Evolutionary conservation across 495 filamentous ascomycete genomes (phyloP).

Genomic region (Venustampulla echinocandica): DNA sequence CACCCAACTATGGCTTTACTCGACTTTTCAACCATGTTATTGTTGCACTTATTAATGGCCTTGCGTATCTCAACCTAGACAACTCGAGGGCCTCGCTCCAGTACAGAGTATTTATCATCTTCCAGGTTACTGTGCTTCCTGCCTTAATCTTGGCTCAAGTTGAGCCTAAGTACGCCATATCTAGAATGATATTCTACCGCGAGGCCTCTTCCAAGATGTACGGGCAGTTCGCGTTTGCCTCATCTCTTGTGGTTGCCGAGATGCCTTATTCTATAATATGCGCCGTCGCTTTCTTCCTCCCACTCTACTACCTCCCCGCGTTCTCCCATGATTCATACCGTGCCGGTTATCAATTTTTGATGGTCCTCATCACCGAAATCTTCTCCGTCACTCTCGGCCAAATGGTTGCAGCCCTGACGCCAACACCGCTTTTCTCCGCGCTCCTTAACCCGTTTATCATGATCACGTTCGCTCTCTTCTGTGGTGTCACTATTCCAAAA

Average conservation of each 20-base stretch:
- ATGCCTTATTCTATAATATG: slow-evolving; percentile 59
- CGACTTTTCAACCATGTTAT: slow-evolving; percentile 76
- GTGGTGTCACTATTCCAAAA: slow-evolving; percentile 58
- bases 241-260: slow-evolving; percentile 56
- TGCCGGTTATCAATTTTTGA: slow-evolving; percentile 75
- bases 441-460: slow-evolving; percentile 60
- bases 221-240: slow-evolving; percentile 56
- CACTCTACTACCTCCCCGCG: slow-evolving; percentile 19
- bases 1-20: slow-evolving; percentile 63
- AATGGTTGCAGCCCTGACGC: slow-evolving; percentile 63
- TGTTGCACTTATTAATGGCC: slow-evolving; percentile 64
- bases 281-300: slow-evolving; percentile 29
- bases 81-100: slow-evolving; percentile 62
- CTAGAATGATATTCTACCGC: slow-evolving; percentile 59
- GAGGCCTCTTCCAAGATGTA: slow-evolving; percentile 65
- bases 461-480: slow-evolving; percentile 60
- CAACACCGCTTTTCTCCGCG: slow-evolving; percentile 63
- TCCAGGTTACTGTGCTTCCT: slow-evolving; percentile 55
- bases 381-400: slow-evolving; percentile 70
- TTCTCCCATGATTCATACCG: slow-evolving; percentile 36
- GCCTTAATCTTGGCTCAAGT: slow-evolving; percentile 34
- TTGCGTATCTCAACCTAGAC: slow-evolving; percentile 72
- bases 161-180: slow-evolving; percentile 56
- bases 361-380: slow-evolving; percentile 57
- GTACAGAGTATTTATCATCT: slow-evolving; percentile 69